A percentile compares a stretch with the other conserved stretches of the same genome.
These are phyloP conservation scores for Pisolithus sp. DNA, from an alignment of 768 basidiomycete species.

Conservation along the genomic window DNA sequence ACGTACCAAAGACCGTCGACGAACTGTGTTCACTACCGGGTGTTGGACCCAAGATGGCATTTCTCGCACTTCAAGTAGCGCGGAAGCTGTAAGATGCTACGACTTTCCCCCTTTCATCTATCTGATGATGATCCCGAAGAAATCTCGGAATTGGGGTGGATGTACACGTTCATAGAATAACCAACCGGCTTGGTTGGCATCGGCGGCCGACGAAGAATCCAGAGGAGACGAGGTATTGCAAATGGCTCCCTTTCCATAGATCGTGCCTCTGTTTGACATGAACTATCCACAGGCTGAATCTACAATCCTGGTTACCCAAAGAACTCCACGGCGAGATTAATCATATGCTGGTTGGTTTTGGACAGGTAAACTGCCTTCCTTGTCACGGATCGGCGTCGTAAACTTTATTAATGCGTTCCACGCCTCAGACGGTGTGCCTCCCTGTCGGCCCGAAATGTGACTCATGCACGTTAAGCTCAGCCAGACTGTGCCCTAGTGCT, in stretches of 20 bases:
- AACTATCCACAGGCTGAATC: constrained; percentile 45
- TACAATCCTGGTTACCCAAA: constrained; percentile 79
- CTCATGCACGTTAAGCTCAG: constrained; percentile 49
- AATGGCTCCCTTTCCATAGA: background rate
- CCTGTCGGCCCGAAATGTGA: constrained; percentile 63
- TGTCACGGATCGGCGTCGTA: background rate
- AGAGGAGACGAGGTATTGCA: constrained; percentile 72
- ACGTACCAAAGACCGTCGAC: constrained; percentile 85
- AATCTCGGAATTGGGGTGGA: constrained; percentile 93
- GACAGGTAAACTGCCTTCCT: constrained; percentile 48
- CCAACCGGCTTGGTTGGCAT: constrained; percentile 92
- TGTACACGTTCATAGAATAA: constrained; percentile 93
- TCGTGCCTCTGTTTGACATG: background rate
- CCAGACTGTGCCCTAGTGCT: constrained; percentile 65
- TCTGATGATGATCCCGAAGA: constrained; percentile 31
- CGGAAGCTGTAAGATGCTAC: constrained; percentile 62
- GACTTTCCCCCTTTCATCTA: background rate
- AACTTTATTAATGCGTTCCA: background rate
- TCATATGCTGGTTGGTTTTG: constrained; percentile 76
- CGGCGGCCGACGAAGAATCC: constrained; percentile 75
- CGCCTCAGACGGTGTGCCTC: constrained; percentile 53
- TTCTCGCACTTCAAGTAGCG: constrained; percentile 73
- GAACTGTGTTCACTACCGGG: constrained; percentile 84
- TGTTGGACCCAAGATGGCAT: constrained; percentile 97
- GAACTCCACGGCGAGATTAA: constrained; percentile 73